Evolutionary conservation across 495 filamentous ascomycete genomes (phyloP), one percentile per base, ranked within the genome.

Genomic region (Daldinia decipiens): DNA sequence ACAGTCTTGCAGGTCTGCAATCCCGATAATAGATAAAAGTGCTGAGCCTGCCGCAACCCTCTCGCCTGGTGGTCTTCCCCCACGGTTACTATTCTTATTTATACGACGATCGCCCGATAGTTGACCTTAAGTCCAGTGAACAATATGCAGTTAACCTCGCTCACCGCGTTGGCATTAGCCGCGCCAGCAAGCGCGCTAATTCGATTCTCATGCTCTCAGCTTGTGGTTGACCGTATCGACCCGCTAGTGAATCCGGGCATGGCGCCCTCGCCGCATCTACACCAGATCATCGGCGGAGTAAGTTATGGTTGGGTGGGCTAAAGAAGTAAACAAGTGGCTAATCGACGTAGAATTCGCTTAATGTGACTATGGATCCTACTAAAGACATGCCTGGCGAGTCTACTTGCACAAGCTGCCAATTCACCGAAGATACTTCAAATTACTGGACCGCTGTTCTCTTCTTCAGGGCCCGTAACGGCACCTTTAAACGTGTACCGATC

Each of bases 381-480:
- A 76, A 75, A 38, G 76, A 79, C 26, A 73, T 78, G 69, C 59
- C 77, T 4, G 59, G 60, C 45, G 67, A 67, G 43, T 74, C 74
- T 3, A 68, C 62, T 38, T 78, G 77, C 56, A 78, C 76, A 1
- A 76, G 67, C 11, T 79, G 76, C 56, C 76, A 74, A 55, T 79
- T 76, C 70, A 72, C 70, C 12, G 76, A 79, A 31, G 77, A 79
- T 36, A 76, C 76, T 12, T 79, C 77, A 11, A 81, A 81, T 74
- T 81, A 82, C 62, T 81, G 79, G 79, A 81, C 79, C 1, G 79
- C 80, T 2, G 68, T 76, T 8, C 74, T 82, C 43, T 82, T 77
- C 75, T 82, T 80, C 71, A 70, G 70, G 15, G 76, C 79, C 11
- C 72, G 74, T 0, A 81, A 82, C 55, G 78, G 78, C 26, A 79